Evolutionary conservation across 129 eudicot genomes (phyloP).

Genomic region (Lactuca sativa): DNA sequence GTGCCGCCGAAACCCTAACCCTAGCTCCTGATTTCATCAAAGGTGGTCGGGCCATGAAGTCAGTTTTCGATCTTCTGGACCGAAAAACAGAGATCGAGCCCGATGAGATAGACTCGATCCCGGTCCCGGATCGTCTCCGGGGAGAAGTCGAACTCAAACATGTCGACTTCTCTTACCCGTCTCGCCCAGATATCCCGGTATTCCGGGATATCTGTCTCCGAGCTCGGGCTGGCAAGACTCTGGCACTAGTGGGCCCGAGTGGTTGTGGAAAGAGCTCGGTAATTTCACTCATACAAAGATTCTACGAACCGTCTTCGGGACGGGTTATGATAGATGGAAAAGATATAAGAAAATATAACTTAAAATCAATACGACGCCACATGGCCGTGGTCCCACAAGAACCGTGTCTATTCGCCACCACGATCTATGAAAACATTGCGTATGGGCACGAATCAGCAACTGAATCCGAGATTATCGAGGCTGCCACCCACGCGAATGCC

Average conservation of each 20-base stretch:
- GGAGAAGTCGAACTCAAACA: conserved; percentile 93
- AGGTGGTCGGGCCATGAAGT: conserved; percentile 93
- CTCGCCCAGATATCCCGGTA: conserved; percentile 68
- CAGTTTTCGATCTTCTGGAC: conserved; percentile 85
- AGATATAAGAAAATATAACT: conserved; percentile 77
- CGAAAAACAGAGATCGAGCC: conserved; percentile 88
- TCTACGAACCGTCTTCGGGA: conserved; percentile 87
- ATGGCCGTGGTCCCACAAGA: conserved; percentile 88
- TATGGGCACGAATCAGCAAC: conserved; percentile 84
- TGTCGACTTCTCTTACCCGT: conserved; percentile 82
- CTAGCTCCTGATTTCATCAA: conserved; percentile 94
- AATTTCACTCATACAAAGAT: conserved; percentile 67
- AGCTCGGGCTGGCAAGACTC: conserved; percentile 87
- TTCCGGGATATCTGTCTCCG: conserved; percentile 77
- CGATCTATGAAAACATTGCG: conserved; percentile 81
- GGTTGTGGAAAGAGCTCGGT: conserved; percentile 97
- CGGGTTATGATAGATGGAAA: conserved; percentile 80
- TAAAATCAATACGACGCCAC: conserved; percentile 68
- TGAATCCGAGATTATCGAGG: conserved; percentile 82
- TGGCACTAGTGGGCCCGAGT: conserved; percentile 94
- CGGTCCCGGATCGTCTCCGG: conserved; percentile 73
- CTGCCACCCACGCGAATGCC: conserved; percentile 84
- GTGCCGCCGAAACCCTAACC: conserved; percentile 92
- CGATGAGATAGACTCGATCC: conserved; percentile 59
- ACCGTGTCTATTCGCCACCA: conserved; percentile 85